Base-by-base conservation (phyloP, 2,329 filamentous ascomycete genomes). In the Lasiodiplodia sp. region DNA sequence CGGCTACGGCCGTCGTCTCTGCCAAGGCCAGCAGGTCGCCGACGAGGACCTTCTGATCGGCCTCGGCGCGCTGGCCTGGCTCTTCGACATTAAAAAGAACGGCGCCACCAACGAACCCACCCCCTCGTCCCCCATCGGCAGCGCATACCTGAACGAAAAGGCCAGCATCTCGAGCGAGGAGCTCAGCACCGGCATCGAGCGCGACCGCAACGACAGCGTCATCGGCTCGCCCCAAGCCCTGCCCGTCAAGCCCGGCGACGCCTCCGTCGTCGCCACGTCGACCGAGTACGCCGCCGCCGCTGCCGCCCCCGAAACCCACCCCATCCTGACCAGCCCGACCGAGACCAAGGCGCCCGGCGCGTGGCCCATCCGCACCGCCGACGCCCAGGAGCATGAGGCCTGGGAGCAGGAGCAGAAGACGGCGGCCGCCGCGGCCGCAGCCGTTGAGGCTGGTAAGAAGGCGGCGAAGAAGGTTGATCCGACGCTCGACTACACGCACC, bases 1-100 rank as follows among this genome's bases (percentile, higher is more conserved):
- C 68, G 86, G 86, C 18, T 87, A 86, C 76, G 86, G 86, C 2
- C 80, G 86, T 56, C 80, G 87, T 37, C 75, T 78, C 7, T 83
- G 82, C 72, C 81, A 81, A 64, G 82, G 82, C 5, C 77, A 80
- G 65, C 74, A 76, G 8, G 79, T 83, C 25, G 75, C 81, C 1
- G 81, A 83, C 69, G 78, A 80, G 53, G 79, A 82, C 69, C 70
- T 83, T 16, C 71, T 81, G 6, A 79, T 81, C 23, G 79, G 81
- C 4, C 78, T 84, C 28, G 82, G 81, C 16, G 79, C 78, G 38
- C 78, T 83, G 28, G 82, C 81, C 0, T 84, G 82, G 82, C 70
- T 83, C 38, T 84, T 83, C 74, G 77, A 81, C 57, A 81, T 83
- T 63, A 72, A 56, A 69, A 72, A 47, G 71, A 69, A 37, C 14